Percentiles rank a stretch among this genome's conserved stretches.
These are phyloP conservation scores for Cotoneaster glaucophyllus DNA, from an alignment of 306 rosid genomes.

Conservation along the genomic window DNA sequence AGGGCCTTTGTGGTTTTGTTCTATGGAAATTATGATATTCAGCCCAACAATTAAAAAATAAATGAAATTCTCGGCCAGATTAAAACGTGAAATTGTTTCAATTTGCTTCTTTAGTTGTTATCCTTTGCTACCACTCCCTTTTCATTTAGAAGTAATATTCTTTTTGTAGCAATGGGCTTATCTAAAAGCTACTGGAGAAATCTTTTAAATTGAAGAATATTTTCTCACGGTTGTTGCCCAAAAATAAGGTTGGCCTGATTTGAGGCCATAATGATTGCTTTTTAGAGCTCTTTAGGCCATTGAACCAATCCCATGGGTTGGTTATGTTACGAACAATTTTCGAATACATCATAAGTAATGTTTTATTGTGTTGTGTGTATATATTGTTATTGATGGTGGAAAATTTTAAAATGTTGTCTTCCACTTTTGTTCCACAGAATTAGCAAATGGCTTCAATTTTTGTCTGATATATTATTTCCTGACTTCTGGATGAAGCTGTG, in stretches of 20 bases:
- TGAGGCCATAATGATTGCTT: neutral
- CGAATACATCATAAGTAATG: neutral
- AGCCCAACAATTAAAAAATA: too few species aligned
- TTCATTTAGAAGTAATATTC: too few species aligned
- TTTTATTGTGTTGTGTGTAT: neutral
- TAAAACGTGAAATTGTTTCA: too few species aligned
- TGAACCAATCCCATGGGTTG: neutral
- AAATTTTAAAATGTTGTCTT: neutral
- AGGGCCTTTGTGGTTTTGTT: too few species aligned
- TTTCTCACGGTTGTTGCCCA: neutral
- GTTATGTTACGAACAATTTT: neutral
- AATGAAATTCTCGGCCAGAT: too few species aligned
- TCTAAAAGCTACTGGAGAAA: neutral
- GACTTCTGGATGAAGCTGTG: neutral
- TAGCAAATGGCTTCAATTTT: neutral
- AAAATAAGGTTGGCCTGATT: neutral
- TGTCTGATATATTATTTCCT: neutral
- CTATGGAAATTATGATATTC: too few species aligned
- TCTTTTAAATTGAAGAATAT: neutral
- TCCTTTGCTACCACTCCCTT: neutral
- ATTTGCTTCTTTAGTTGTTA: too few species aligned
- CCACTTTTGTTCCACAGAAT: neutral
- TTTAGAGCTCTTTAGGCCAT: neutral
- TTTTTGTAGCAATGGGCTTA: neutral
- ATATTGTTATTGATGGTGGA: neutral